A percentile compares a stretch with the other conserved stretches of the same genome.
These are phyloP conservation scores for Daedaleopsis nitida DNA, from an alignment of 768 basidiomycete species.

Conservation along the genomic window DNA sequence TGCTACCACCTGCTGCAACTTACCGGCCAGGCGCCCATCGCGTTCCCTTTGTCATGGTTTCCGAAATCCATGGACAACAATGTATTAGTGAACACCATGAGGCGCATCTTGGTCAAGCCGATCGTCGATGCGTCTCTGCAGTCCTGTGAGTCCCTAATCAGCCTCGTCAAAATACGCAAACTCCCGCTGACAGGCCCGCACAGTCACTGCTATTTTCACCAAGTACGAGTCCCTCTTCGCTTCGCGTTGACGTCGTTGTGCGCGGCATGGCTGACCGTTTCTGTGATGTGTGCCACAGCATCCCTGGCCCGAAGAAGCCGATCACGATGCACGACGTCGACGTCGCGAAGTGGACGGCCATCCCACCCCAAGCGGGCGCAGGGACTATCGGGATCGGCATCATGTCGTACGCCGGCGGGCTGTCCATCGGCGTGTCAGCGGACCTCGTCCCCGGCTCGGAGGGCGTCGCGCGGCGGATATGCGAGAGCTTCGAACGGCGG, in stretches of 20 bases:
- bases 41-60: conserved; percentile 22
- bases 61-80: conserved; percentile 9
- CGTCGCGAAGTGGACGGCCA: conserved; percentile 22
- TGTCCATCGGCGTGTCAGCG: conserved; percentile 26
- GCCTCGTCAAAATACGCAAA: background rate
- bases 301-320: conserved; percentile 26
- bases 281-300: conserved; percentile 3
- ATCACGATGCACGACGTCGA: conserved; percentile 25
- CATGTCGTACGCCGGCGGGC: conserved; percentile 28
- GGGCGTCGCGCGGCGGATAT: conserved; percentile 24
- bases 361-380: conserved; percentile 28
- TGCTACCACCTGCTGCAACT: conserved; percentile 23
- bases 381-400: conserved; percentile 28
- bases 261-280: background rate
- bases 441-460: conserved; percentile 20
- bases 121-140: conserved; percentile 16
- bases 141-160: conserved; percentile 20
- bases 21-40: conserved; percentile 23
- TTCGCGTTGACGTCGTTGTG: background rate
- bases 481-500: conserved; percentile 24
- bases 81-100: conserved; percentile 4
- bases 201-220: conserved; percentile 25
- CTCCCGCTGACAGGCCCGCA: background rate
- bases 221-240: conserved; percentile 13
- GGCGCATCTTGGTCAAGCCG: conserved; percentile 18